phyloP scores from a whole-genome alignment of 768 basidiomycete species.

The Auriscalpium microsporum region DNA sequence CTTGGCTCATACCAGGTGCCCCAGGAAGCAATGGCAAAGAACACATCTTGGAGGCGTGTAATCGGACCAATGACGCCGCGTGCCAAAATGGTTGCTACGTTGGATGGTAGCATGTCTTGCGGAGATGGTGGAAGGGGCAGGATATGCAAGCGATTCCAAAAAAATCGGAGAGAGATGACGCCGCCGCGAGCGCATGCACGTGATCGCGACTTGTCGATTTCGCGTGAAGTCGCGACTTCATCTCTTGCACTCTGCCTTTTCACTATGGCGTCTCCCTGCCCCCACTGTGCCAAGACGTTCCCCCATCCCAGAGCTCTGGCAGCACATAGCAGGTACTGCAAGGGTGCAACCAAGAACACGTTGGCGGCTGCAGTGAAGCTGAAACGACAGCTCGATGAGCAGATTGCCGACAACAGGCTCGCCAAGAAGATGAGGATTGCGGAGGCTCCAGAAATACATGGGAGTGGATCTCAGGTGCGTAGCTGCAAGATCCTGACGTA shows the following conservation, averaged over 20 bases:
- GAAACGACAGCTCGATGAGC: background rate
- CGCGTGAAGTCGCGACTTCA: background rate
- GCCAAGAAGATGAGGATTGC: background rate
- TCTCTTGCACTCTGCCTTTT: background rate
- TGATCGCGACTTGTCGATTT: background rate
- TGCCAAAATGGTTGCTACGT: too few relatives aligned
- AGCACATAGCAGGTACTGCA: background rate
- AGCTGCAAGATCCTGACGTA: background rate
- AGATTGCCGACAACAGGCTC: background rate
- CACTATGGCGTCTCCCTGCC: background rate
- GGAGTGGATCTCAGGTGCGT: background rate
- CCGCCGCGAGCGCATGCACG: background rate
- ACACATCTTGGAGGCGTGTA: too few relatives aligned
- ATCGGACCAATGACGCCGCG: too few relatives aligned
- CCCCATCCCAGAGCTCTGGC: background rate
- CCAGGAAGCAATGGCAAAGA: too few relatives aligned
- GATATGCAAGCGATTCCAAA: too few relatives aligned
- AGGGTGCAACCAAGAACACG: background rate
- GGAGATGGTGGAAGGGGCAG: background rate
- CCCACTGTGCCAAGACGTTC: background rate
- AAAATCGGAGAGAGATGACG: background rate
- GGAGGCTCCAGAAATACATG: background rate
- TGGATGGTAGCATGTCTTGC: too few relatives aligned
- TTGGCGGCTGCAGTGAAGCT: background rate
- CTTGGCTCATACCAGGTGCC: too few relatives aligned